A percentile compares a stretch with the other conserved stretches of the same genome.
Conservation (phyloP, 192 early-diverging fungal genomes). For the Backusella tarrabulga region DNA sequence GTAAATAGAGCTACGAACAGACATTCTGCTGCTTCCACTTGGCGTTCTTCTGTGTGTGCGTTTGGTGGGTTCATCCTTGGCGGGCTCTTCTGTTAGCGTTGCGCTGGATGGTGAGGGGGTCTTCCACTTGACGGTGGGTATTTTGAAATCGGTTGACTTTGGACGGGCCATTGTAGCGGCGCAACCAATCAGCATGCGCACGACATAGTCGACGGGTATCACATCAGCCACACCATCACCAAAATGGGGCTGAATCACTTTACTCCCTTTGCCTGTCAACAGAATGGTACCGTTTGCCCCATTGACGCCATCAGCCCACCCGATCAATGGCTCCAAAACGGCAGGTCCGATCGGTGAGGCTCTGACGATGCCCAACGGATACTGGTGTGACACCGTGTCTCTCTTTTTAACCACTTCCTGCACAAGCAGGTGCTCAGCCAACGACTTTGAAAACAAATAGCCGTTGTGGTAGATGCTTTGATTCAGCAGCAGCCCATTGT, state of each 20-base stretch:
- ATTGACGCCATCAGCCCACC: slow-evolving; percentile 41
- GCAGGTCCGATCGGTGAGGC: slow-evolving; percentile 26
- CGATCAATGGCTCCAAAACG: slow-evolving; percentile 31
- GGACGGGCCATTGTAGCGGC: not conserved
- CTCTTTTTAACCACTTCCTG: slow-evolving; percentile 28
- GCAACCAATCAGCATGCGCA: slow-evolving; percentile 27
- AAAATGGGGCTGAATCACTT: slow-evolving; percentile 24
- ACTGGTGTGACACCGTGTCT: slow-evolving; percentile 13
- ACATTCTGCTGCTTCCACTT: slow-evolving; percentile 11
- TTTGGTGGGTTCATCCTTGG: not conserved
- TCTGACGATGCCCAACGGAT: slow-evolving; percentile 32
- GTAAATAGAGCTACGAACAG: not conserved
- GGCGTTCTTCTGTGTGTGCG: not conserved
- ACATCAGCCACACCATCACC: slow-evolving; percentile 32
- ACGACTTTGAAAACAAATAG: slow-evolving; percentile 45
- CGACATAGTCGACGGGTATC: slow-evolving; percentile 35
- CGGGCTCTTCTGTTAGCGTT: not conserved
- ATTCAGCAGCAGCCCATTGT: not conserved
- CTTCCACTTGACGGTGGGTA: slow-evolving; percentile 1
- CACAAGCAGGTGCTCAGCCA: slow-evolving; percentile 46
- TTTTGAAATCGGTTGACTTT: not conserved
- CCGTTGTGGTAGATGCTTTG: slow-evolving; percentile 38
- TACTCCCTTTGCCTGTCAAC: slow-evolving; percentile 29
- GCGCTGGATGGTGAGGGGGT: no score
- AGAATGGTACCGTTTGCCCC: slow-evolving; percentile 30